Percentiles rank a stretch among this genome's conserved stretches.
Conservation (phyloP, 2,329 filamentous ascomycete genomes). For the Alternaria novae-zelandiae region DNA sequence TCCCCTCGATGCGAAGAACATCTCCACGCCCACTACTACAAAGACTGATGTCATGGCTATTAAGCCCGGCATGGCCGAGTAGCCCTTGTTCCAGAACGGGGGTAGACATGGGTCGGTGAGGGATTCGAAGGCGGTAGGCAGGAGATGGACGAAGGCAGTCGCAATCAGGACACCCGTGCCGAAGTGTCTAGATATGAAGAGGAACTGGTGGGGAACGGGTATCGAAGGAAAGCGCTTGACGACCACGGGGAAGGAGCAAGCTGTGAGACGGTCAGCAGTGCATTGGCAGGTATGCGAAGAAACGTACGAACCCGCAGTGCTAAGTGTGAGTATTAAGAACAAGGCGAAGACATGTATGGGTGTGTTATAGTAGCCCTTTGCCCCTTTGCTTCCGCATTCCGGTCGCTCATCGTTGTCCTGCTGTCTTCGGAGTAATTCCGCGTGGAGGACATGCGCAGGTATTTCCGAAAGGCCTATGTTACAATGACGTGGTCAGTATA, state of each 20-base stretch:
- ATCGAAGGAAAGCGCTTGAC: conserved; percentile 48
- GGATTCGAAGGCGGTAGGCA: conserved; percentile 50
- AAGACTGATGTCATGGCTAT: conserved; percentile 51
- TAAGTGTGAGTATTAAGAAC: conserved; percentile 62
- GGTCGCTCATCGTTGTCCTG: conserved; percentile 51
- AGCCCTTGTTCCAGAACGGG: conserved; percentile 48
- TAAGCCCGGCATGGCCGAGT: conserved; percentile 49
- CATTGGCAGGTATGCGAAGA: neutral
- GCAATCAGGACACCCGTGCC: conserved; percentile 51
- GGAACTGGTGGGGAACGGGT: conserved; percentile 48
- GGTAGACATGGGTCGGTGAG: conserved; percentile 50
- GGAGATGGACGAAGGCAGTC: conserved; percentile 51
- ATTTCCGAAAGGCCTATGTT: conserved; percentile 42
- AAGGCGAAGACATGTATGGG: conserved; percentile 64
- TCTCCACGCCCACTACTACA: conserved; percentile 83
- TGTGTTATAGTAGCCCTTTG: conserved; percentile 60
- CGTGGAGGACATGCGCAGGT: conserved; percentile 54
- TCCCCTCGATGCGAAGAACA: conserved; percentile 79
- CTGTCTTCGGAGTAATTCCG: conserved; percentile 59
- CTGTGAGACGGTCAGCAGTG: conserved; percentile 33
- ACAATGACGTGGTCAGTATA: conserved; percentile 19
- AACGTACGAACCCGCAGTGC: conserved; percentile 56
- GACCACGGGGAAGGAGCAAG: conserved; percentile 50
- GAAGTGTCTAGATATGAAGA: conserved; percentile 50
- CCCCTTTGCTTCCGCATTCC: conserved; percentile 59